phyloP scores from a whole-genome alignment of 2,329 filamentous ascomycete species.

The Onygena corvina region DNA sequence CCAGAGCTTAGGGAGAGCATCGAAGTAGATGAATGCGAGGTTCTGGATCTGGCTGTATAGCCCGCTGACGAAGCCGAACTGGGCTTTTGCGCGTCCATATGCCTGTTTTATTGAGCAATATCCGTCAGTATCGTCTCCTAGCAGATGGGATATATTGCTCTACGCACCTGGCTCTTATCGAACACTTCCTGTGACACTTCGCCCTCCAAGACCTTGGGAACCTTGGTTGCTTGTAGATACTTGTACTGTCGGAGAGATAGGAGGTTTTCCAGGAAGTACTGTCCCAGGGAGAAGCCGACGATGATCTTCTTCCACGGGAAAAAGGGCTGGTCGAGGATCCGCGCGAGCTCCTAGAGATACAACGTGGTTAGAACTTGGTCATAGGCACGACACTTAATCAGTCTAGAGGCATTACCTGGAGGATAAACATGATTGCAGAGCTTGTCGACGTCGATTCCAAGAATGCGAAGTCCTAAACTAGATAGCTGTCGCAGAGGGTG shows the following conservation, averaged over 20 bases:
- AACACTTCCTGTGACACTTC: constrained; percentile 84
- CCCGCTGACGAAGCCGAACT: constrained; percentile 69
- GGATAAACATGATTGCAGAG: constrained; percentile 25
- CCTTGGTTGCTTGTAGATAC: constrained; percentile 64
- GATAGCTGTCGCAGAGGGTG: too few relatives aligned
- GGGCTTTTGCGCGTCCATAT: constrained; percentile 90
- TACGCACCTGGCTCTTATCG: constrained; percentile 68
- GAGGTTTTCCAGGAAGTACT: constrained; percentile 82
- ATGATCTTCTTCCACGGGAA: constrained; percentile 98
- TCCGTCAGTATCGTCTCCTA: neutral
- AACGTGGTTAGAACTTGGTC: neutral
- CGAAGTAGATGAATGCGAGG: constrained; percentile 75
- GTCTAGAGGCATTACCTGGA: constrained; percentile 29
- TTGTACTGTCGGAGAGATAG: constrained; percentile 83
- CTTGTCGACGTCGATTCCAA: neutral
- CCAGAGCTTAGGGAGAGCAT: constrained; percentile 88
- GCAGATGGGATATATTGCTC: neutral
- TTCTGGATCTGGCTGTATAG: constrained; percentile 83
- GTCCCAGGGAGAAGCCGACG: constrained; percentile 81
- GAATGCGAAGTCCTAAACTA: neutral
- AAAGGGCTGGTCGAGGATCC: constrained; percentile 74
- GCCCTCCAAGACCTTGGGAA: constrained; percentile 74
- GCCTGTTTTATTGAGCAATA: constrained; percentile 38
- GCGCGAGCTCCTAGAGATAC: constrained; percentile 52
- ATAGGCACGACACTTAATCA: too few relatives aligned